These are phyloP conservation scores for Colletotrichum sp. DNA, from an alignment of 2,329 filamentous ascomycete genomes.

Conservation along the genomic window DNA sequence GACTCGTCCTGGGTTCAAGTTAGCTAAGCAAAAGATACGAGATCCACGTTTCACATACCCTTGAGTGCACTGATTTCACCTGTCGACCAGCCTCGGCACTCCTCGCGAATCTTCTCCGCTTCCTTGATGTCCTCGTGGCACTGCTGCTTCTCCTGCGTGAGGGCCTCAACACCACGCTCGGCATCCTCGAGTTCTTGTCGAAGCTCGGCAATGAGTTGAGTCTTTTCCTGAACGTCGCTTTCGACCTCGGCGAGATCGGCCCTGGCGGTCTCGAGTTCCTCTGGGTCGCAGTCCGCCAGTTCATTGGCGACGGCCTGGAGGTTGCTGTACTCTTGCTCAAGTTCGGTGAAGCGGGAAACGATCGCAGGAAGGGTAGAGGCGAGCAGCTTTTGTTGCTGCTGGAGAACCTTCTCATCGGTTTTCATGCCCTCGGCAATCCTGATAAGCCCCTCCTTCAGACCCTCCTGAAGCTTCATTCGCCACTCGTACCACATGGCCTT, in stretches of 20 bases:
- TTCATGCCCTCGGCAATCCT: conserved; percentile 80
- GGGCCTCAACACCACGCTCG: conserved; percentile 66
- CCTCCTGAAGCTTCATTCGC: conserved; percentile 86
- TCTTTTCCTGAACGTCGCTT: conserved; percentile 73
- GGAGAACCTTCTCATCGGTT: conserved; percentile 70
- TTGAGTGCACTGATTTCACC: conserved; percentile 82
- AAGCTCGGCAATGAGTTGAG: conserved; percentile 68
- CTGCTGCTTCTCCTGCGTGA: conserved; percentile 70
- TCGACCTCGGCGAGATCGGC: conserved; percentile 70
- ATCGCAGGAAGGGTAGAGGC: conserved; percentile 71
- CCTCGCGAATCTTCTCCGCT: conserved; percentile 83
- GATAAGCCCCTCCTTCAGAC: conserved; percentile 80
- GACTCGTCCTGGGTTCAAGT: conserved; percentile 63
- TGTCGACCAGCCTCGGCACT: conserved; percentile 87
- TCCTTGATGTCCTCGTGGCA: conserved; percentile 78
- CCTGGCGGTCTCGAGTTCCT: conserved; percentile 78
- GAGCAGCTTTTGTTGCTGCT: conserved; percentile 72
- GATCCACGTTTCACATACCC: conserved; percentile 50
- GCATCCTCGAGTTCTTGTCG: conserved; percentile 71
- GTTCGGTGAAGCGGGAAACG: conserved; percentile 60
- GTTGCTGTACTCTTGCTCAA: conserved; percentile 69
- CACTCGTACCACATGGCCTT: conserved; percentile 99
- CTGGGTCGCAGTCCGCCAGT: conserved; percentile 79
- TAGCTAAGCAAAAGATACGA: conserved; percentile 31
- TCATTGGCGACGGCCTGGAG: conserved; percentile 77